These are phyloP conservation scores for Phytophthora pluvialis DNA, from an alignment of 352 stramenopile genomes.

Conservation along the genomic window DNA sequence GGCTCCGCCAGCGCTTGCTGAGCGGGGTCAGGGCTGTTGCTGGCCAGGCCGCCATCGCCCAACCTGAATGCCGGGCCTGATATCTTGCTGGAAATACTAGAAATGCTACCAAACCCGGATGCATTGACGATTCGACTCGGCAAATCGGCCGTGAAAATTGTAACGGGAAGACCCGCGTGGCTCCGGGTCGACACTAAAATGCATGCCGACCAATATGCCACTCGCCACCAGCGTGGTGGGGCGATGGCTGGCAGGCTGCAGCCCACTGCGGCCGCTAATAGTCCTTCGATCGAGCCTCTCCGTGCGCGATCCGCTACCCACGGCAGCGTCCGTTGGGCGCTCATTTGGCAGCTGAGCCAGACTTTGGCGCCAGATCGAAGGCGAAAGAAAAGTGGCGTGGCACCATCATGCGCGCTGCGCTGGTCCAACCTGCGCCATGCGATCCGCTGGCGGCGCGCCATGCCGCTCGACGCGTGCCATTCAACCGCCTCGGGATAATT, in stretches of 20 bases:
- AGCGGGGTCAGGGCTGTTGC: too few species aligned
- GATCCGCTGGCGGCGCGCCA: constrained; percentile 19
- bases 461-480: constrained; percentile 19
- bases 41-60: too few species aligned
- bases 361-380: constrained; percentile 21
- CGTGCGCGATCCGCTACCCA: constrained; percentile 6
- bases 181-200: constrained; percentile 4
- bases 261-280: too few species aligned
- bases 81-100: neutral
- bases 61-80: neutral
- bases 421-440: constrained; percentile 3
- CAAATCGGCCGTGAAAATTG: constrained; percentile 29
- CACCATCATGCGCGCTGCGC: constrained; percentile 9
- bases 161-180: constrained; percentile 19
- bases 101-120: neutral
- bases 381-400: constrained; percentile 33
- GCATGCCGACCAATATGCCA: neutral
- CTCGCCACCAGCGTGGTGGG: neutral
- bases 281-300: neutral
- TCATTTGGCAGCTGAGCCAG: constrained; percentile 30
- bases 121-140: constrained; percentile 25
- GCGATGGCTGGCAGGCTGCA: neutral
- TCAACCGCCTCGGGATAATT: neutral
- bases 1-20: neutral
- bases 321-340: constrained; percentile 9